Conservation (phyloP, 257 asterid species). For the Penstemon eatonii region DNA sequence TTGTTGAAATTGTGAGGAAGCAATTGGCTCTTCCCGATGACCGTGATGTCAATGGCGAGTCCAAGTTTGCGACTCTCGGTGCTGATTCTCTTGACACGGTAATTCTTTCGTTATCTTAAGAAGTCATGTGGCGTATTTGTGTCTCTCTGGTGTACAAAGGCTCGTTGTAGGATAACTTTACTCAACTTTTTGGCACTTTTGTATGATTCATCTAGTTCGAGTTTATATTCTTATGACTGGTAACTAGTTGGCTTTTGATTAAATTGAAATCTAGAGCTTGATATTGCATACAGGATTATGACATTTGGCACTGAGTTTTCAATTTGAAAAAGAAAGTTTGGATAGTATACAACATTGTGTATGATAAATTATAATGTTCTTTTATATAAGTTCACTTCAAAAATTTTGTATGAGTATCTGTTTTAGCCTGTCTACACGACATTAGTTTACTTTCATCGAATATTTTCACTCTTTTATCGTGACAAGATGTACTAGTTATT, state of each 20-base stretch:
- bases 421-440: too few relatives aligned
- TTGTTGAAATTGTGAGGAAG: slow-evolving; percentile 76
- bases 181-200: neutral
- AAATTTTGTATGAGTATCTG: too few relatives aligned
- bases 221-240: too few relatives aligned
- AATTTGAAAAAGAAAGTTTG: too few relatives aligned
- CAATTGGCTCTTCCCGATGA: slow-evolving; percentile 80
- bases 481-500: too few relatives aligned
- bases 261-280: neutral
- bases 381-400: too few relatives aligned
- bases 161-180: neutral
- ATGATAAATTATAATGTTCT: too few relatives aligned
- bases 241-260: neutral
- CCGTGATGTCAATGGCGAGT: slow-evolving; percentile 59
- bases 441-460: too few relatives aligned
- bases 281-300: neutral
- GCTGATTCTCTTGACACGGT: slow-evolving; percentile 99
- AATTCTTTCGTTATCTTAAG: slow-evolving; percentile 18
- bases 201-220: too few relatives aligned
- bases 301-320: neutral
- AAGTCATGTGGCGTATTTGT: neutral
- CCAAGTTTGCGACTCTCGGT: slow-evolving; percentile 76
- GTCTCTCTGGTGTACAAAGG: neutral
- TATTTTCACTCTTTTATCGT: too few relatives aligned
- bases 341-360: too few relatives aligned